Conservation (phyloP, 75 land plant genomes). For the Picea sitchensis region DNA sequence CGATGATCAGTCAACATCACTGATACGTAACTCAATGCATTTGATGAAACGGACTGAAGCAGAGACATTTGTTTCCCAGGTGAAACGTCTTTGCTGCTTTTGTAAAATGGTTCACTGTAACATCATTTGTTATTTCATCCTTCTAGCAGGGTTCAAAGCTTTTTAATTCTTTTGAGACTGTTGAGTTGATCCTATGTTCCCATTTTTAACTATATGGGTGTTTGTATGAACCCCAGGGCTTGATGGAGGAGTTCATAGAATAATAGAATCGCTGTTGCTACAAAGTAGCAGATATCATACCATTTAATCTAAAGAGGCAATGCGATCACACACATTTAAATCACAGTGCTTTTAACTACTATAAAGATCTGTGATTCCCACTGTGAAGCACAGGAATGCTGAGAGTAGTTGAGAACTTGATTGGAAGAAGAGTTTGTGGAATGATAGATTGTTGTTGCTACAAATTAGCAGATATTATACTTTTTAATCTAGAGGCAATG, state of each 20-base stretch:
- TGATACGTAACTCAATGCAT: constrained; percentile 72
- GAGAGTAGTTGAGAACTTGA: too few relatives aligned
- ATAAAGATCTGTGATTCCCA: too few relatives aligned
- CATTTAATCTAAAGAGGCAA: too few relatives aligned
- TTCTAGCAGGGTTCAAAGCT: neutral
- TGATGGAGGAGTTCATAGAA: constrained; percentile 66
- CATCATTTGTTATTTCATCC: neutral
- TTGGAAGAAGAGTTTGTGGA: too few relatives aligned
- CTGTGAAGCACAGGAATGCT: too few relatives aligned
- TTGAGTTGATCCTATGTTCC: neutral
- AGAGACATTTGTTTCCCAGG: constrained; percentile 82
- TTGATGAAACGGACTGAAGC: constrained; percentile 89
- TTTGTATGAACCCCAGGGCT: constrained; percentile 38
- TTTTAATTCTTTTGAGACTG: neutral
- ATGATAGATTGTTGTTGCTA: too few relatives aligned
- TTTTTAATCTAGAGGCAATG: too few relatives aligned
- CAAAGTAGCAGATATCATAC: neutral
- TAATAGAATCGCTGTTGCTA: constrained; percentile 12
- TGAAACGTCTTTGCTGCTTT: neutral
- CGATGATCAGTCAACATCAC: constrained; percentile 60
- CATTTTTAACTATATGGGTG: neutral
- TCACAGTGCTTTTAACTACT: too few relatives aligned
- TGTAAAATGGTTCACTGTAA: neutral
- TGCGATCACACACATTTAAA: too few relatives aligned
- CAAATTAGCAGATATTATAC: too few relatives aligned